Conservation (phyloP, 2,329 filamentous ascomycete genomes). For the Trichoderma guizhouense region DNA sequence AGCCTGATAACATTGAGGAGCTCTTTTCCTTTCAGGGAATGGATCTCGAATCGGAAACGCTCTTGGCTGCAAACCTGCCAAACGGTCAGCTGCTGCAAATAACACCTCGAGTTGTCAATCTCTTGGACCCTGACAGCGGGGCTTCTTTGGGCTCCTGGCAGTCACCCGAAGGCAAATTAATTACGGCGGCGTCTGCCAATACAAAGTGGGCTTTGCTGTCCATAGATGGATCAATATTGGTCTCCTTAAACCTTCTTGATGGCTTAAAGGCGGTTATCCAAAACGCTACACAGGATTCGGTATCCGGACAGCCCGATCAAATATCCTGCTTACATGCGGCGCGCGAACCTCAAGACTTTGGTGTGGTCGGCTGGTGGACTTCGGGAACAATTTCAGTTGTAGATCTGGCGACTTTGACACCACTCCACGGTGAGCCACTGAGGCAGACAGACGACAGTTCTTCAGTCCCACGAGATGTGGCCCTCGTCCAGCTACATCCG, state of each 20-base stretch:
- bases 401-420: conserved; percentile 61
- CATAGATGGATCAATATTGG: conserved; percentile 67
- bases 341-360: conserved; percentile 58
- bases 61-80: conserved; percentile 65
- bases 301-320: conserved; percentile 54
- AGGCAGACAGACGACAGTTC: conserved; percentile 60
- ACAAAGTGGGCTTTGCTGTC: conserved; percentile 68
- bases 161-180: conserved; percentile 48
- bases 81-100: conserved; percentile 70
- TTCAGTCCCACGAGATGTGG: conserved; percentile 78
- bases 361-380: conserved; percentile 84
- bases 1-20: conserved; percentile 74
- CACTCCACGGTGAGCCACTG: conserved; percentile 62
- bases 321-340: conserved; percentile 82
- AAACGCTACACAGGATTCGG: conserved; percentile 52
- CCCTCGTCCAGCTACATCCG: conserved; percentile 74
- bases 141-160: conserved; percentile 58
- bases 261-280: conserved; percentile 58
- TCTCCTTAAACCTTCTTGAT: conserved; percentile 62
- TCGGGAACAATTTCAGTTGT: conserved; percentile 76
- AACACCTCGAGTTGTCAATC: conserved; percentile 58
- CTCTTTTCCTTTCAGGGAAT: conserved; percentile 72
- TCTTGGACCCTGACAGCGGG: conserved; percentile 61
- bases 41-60: conserved; percentile 64
- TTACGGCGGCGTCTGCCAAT: conserved; percentile 78